Base-by-base conservation (phyloP, 768 basidiomycete species). In the Russula sp. region DNA sequence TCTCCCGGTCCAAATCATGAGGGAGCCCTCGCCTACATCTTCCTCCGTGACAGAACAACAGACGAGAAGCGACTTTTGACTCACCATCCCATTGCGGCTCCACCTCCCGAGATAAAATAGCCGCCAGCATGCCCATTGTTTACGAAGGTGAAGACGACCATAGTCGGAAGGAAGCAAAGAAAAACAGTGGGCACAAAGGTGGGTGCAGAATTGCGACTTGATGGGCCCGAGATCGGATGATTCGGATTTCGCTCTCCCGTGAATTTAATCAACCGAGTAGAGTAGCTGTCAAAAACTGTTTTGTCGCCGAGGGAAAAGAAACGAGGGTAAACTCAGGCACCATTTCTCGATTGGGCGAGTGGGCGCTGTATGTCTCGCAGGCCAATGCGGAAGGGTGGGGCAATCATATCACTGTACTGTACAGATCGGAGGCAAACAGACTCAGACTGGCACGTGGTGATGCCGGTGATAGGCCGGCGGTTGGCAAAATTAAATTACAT, bases 1-100 rank as follows among this genome's bases (percentile, higher is more conserved):
- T 24, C 59, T 11, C 59, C 57, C 2, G 0, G 6, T 20, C 64
- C 59, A 65, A 52, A 26, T 65, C 64, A 28, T 52, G 46, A 16
- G 64, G 64, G 40, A 65, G 59, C 16, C n/a, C 49, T 42, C 49
- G 48, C 59, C 64, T 61, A 46, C 1, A 24, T 46, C n/a, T 42
- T 22, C 24, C 20, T 38, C 46, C 20, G 16, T 13, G 7, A 44
- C n/a, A 22, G 5, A n/a, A 40, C 30, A 48, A 22, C 8, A 9
- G 24, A 14, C 14, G 24, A 42, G 24, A 36, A 46, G 59, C n/a
- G 32, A 50, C 16, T 40, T 40, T 22, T 44, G 10, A 57, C 64
- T 42, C 32, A 65, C 64, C 64, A 65, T 14, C 30, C 64, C 59
- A 65, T 61, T 1, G 49, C 7, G 14, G 9, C 7, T 10, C 14